phyloP scores from a whole-genome alignment of 108 stramenopile genomes.

The Bacterosira constricta region DNA sequence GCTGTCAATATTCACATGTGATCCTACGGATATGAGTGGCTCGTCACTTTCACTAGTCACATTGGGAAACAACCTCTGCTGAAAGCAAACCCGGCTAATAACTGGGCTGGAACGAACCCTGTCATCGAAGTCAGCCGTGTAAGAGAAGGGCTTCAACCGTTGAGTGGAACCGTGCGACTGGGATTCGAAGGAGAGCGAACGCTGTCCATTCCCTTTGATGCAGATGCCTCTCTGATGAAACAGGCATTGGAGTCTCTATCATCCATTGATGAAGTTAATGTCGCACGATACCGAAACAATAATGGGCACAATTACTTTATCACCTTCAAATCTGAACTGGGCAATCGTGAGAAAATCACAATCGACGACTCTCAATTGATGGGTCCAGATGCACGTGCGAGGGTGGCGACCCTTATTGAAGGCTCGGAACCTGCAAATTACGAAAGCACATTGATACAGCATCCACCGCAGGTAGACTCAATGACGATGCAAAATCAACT shows the following conservation, averaged over 20 bases:
- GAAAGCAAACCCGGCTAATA: slow-evolving; percentile 59
- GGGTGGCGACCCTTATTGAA: slow-evolving; percentile 55
- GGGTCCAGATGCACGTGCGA: slow-evolving; percentile 70
- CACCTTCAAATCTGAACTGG: slow-evolving; percentile 65
- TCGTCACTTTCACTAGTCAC: slow-evolving; percentile 68
- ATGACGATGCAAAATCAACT: slow-evolving; percentile 34
- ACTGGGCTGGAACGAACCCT: slow-evolving; percentile 83
- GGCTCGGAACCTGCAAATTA: slow-evolving; percentile 61
- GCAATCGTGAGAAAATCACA: slow-evolving; percentile 48
- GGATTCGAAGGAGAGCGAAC: slow-evolving; percentile 66
- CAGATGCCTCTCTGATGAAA: slow-evolving; percentile 62
- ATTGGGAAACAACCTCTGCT: slow-evolving; percentile 74
- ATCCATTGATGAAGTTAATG: slow-evolving; percentile 68
- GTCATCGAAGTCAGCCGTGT: slow-evolving; percentile 50
- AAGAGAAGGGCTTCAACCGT: slow-evolving; percentile 65
- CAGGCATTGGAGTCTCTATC: slow-evolving; percentile 64
- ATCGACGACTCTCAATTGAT: slow-evolving; percentile 69
- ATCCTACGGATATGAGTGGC: slow-evolving; percentile 85
- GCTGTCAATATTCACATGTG: slow-evolving; percentile 64
- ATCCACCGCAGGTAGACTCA: background rate
- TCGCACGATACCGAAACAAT: slow-evolving; percentile 68
- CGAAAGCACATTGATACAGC: slow-evolving; percentile 14
- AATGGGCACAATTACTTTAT: slow-evolving; percentile 87
- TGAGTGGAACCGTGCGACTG: slow-evolving; percentile 75
- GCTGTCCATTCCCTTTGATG: slow-evolving; percentile 62